Conservation (phyloP, 2,329 filamentous ascomycete genomes). For the Alternaria brassicae region DNA sequence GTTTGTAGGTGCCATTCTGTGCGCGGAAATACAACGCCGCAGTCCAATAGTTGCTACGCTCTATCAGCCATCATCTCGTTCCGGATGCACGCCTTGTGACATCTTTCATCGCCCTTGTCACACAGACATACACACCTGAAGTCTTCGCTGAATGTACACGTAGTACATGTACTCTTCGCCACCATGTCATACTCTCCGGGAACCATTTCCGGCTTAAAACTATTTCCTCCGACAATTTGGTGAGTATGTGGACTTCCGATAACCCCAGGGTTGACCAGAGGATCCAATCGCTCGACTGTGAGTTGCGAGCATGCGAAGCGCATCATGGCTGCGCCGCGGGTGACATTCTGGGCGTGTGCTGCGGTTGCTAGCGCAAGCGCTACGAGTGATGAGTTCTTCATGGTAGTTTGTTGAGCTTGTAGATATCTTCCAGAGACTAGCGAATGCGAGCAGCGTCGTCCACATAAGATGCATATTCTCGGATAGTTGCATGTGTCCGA, state of each 20-base stretch:
- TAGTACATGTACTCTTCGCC: slow-evolving; percentile 35
- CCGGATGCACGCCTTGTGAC: not conserved
- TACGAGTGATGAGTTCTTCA: slow-evolving; percentile 1
- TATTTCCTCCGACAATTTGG: slow-evolving; percentile 41
- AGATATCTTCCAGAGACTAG: not conserved
- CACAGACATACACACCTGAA: too few relatives aligned
- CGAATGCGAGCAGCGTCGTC: not conserved
- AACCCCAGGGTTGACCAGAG: slow-evolving; percentile 37
- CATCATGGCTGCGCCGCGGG: slow-evolving; percentile 18
- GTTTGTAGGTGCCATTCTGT: slow-evolving; percentile 41
- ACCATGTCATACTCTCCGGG: slow-evolving; percentile 35
- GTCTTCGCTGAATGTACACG: slow-evolving; percentile 37
- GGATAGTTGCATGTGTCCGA: too few relatives aligned
- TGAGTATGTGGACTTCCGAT: slow-evolving; percentile 39
- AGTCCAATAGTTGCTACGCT: slow-evolving; percentile 37
- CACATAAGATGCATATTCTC: not conserved
- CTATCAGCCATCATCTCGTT: not conserved
- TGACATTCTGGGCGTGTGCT: slow-evolving; percentile 10
- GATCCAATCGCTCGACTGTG: slow-evolving; percentile 39
- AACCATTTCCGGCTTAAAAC: slow-evolving; percentile 36
- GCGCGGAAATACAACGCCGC: slow-evolving; percentile 40
- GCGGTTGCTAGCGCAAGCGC: not conserved
- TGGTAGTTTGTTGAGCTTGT: not conserved
- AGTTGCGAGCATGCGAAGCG: slow-evolving; percentile 42
- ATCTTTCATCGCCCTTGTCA: not conserved